Base-by-base conservation (phyloP, 768 basidiomycete species). In the Tylopilus subfusipes region DNA sequence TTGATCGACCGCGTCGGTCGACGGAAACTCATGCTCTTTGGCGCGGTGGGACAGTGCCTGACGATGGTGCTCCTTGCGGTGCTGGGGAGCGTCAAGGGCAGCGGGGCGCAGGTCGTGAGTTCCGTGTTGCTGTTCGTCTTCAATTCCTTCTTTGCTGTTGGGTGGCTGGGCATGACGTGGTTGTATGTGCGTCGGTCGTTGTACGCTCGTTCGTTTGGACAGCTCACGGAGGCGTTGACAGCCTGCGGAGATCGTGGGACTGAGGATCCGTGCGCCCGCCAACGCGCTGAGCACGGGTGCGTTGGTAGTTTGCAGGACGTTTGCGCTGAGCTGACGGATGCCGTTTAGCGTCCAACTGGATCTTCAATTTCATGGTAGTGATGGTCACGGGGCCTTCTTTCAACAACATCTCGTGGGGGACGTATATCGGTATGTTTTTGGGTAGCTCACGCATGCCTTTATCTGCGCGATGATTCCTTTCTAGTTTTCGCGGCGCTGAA, bases 111-210 rank as follows among this genome's bases (percentile, higher is more conserved):
- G 50, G 70, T 82, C 42, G 73, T 77, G 16, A 81, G 82, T 25
- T 73, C 80, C 0, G 74, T 85, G 33, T 63, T 84, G 3, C 67
- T 87, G 2, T 86, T 88, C 64, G 77, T 84, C n/a, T 87, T 85
- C 75, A 85, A 86, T 67, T 81, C 81, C 16, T 82, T 83, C 72
- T 88, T 88, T 63, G 84, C 84, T 0, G 69, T 84, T 50, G 85
- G 85, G 0, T 88, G 84, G 84, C 66, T 86, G 39, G 83, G 84
- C 18, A 83, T 85, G 79, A 83, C 85, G 1, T 86, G 84, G 83
- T 72, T 87, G 55, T 85, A 84, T 60, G 82, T 82, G 56, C 63
- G 81, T 73, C 25, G 18, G 31, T 30, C 19, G 7, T 5, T 11
- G 44, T 31, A 2, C 29, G n/a, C 16, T 36, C 6, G 27, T 19